Evolutionary conservation across 2,329 filamentous ascomycete species (phyloP), one percentile per base, ranked within the genome.

Genomic region (Stagonosporopsis cucurbitacearum): DNA sequence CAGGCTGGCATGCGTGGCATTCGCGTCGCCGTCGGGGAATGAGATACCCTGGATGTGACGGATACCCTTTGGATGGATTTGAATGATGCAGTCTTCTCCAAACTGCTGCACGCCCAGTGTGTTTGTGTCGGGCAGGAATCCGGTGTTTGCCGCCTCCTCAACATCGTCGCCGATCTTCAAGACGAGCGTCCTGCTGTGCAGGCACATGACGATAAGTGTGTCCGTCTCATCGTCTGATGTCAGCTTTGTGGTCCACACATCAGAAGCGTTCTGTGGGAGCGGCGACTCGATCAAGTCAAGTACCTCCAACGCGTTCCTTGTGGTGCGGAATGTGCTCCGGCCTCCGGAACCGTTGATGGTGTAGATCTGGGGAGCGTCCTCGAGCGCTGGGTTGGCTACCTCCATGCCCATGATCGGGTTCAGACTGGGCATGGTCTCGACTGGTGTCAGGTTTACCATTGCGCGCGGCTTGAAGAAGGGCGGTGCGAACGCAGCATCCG

Each of bases 341-440:
- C 93, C 91, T 9, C 94, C 92, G 55, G 90, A 90, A 9, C 96
- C 95, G 70, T 91, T 96, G 36, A 96, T 86, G 0, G 92, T 89
- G 76, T 97, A 99, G 22, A 99, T 96, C 71, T 99, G 96, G 12
- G 95, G 95, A 5, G 94, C 93, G 73, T 98, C 95, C 63, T 98
- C 95, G 41, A 91, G 88, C 0, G 90, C 92, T 26, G 97, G 80
- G 65, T 99, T 98, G 42, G 90, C 90, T 23, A 99, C 87, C 74
- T 96, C 94, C 78, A 91, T 94, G 70, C 94, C 92, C 73, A 96
- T 85, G 44, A 97, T 81, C 2, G 96, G 94, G 70, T 96, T 97
- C 83, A 97, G 88, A 8, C 92, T 90, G 64, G 93, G 86, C 64
- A 96, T 88, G 67, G 87, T 91, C 73, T 96, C 91, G 12, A 96